Evolutionary conservation across 1,284 basidiomycete genomes (phyloP).

Genomic region (Lentinula novae-zelandiae): DNA sequence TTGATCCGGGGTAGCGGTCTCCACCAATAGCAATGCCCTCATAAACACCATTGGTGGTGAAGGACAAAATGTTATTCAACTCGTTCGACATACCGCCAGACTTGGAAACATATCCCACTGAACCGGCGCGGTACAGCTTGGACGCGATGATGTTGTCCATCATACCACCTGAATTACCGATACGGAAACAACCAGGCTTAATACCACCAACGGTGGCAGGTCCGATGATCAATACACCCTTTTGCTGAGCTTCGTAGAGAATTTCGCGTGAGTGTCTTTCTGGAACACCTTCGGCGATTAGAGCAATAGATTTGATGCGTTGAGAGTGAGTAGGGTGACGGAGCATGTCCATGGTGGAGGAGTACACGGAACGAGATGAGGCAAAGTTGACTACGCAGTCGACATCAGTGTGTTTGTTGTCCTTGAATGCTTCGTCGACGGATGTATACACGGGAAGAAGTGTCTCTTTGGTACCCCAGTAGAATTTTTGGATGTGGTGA

Average conservation of each 20-base stretch:
- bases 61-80: conserved; percentile 98
- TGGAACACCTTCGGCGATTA: conserved; percentile 99
- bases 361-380: conserved; percentile 91
- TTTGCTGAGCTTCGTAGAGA: conserved; percentile 83
- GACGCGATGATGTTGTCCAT: conserved; percentile 99
- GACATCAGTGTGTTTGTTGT: conserved; percentile 89
- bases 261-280: conserved; percentile 98
- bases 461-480: conserved; percentile 99
- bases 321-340: conserved; percentile 31
- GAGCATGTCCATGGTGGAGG: conserved; percentile 90
- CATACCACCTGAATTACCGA: conserved; percentile 99
- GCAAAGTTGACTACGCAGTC: conserved; percentile 99
- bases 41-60: conserved; percentile 98
- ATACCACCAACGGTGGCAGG: conserved; percentile 99
- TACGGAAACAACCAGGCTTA: conserved; percentile 99
- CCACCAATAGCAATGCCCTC: conserved; percentile 99
- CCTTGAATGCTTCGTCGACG: conserved; percentile 80
- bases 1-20: conserved; percentile 97
- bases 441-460: conserved; percentile 96
- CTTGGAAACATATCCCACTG: conserved; percentile 98
- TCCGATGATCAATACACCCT: conserved; percentile 90
- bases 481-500: conserved; percentile 99
- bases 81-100: conserved; percentile 99
- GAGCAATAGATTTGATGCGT: conserved; percentile 75
- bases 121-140: conserved; percentile 97